Evolutionary conservation across 306 rosid species (phyloP).

Genomic region (Quercus parvula): DNA sequence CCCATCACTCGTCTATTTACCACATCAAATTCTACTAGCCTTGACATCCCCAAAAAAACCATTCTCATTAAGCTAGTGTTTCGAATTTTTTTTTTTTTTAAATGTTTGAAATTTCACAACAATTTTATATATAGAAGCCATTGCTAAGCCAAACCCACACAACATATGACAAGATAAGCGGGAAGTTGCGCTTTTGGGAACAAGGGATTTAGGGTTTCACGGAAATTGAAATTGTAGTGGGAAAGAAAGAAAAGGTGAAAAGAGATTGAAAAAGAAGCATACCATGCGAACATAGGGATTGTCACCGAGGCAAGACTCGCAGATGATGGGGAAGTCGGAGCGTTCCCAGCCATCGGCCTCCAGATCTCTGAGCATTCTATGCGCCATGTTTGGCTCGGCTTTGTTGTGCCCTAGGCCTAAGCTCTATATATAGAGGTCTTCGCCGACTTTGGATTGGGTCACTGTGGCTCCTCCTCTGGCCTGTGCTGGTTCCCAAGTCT

Average conservation of each 20-base stretch:
- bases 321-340: slow-evolving; percentile 58
- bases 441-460: background rate
- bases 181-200: too few species aligned
- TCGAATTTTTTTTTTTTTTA: background rate
- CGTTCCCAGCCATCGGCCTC: slow-evolving; percentile 68
- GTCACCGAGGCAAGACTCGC: slow-evolving; percentile 59
- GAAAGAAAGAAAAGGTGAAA: background rate
- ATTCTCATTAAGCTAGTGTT: too few species aligned
- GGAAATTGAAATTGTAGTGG: background rate
- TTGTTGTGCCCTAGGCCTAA: background rate
- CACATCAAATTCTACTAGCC: background rate
- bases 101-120: background rate
- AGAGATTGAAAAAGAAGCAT: background rate
- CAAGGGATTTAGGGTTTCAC: background rate
- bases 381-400: slow-evolving; percentile 35
- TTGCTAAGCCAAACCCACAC: too few species aligned
- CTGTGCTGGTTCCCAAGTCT: too few species aligned
- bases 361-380: slow-evolving; percentile 50
- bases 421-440: background rate
- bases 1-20: background rate
- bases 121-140: background rate
- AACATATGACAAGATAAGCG: too few species aligned
- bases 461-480: background rate
- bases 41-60: background rate
- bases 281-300: slow-evolving; percentile 62